These are phyloP conservation scores for Paraconiothyrium sp. DNA, from an alignment of 2,329 filamentous ascomycete genomes.

Conservation along the genomic window DNA sequence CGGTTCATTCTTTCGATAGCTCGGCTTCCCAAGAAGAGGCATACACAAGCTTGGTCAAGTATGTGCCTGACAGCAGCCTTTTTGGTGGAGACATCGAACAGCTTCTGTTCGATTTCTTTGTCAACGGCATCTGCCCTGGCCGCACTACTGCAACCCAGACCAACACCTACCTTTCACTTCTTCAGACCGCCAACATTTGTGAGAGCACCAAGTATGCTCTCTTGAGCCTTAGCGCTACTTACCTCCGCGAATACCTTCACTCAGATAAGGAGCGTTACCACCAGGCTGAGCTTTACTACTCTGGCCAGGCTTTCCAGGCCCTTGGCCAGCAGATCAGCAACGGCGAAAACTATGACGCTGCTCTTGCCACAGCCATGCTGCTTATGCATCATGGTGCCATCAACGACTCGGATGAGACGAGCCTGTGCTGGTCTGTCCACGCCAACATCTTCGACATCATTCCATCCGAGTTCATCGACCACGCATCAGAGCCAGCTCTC, in stretches of 20 bases:
- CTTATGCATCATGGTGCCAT: conserved; percentile 44
- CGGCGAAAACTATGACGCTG: conserved; percentile 40
- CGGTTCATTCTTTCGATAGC: conserved; percentile 38
- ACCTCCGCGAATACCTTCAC: conserved; percentile 41
- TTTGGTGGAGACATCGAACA: conserved; percentile 40
- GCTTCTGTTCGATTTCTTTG: conserved; percentile 42
- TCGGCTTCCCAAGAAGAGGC: conserved; percentile 34
- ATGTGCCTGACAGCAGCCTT: conserved; percentile 31
- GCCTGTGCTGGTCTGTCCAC: conserved; percentile 45
- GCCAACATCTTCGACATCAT: conserved; percentile 45
- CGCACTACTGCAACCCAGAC: conserved; percentile 37
- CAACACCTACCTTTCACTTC: conserved; percentile 38
- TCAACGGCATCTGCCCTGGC: conserved; percentile 44
- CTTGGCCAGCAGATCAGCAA: conserved; percentile 39
- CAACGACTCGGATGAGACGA: conserved; percentile 35
- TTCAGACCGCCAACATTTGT: conserved; percentile 36
- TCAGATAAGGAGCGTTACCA: conserved; percentile 40
- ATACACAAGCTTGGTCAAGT: conserved; percentile 41
- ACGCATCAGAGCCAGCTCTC: conserved; percentile 37
- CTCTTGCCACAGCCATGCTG: conserved; percentile 45
- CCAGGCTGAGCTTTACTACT: conserved; percentile 46
- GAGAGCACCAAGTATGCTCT: conserved; percentile 43
- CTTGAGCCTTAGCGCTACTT: conserved; percentile 44
- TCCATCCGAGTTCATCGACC: conserved; percentile 32
- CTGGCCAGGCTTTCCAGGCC: conserved; percentile 41